A percentile compares a stretch with the other conserved stretches of the same genome.
phyloP scores from a whole-genome alignment of 2,329 filamentous ascomycete species.

The Emergomyces orientalis region DNA sequence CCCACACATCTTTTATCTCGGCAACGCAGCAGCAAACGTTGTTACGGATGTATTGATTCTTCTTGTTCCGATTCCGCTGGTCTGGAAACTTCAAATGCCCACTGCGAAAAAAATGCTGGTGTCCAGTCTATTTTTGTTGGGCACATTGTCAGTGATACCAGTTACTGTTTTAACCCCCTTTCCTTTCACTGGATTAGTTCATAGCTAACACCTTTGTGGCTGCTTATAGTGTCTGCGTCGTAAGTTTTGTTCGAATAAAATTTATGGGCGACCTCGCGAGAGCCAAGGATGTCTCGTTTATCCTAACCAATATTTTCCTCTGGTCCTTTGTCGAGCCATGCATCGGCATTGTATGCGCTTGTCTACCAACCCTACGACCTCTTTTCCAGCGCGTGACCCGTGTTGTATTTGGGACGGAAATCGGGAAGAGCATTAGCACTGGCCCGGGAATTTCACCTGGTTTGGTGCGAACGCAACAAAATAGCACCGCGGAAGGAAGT shows the following conservation, averaged over 20 bases:
- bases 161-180: not conserved
- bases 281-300: slow-evolving; percentile 31
- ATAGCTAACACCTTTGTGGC: not conserved
- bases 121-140: slow-evolving; percentile 29
- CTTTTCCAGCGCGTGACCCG: slow-evolving; percentile 21
- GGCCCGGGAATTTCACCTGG: not conserved
- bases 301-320: slow-evolving; percentile 23
- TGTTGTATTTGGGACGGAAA: not conserved
- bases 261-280: slow-evolving; percentile 34
- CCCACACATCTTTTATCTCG: slow-evolving; percentile 11
- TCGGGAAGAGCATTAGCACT: not conserved
- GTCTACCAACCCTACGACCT: slow-evolving; percentile 27
- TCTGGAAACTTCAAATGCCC: slow-evolving; percentile 25
- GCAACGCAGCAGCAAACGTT: slow-evolving; percentile 12
- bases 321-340: slow-evolving; percentile 29
- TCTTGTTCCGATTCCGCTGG: slow-evolving; percentile 14
- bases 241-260: slow-evolving; percentile 36
- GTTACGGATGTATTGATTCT: slow-evolving; percentile 16
- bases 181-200: not conserved
- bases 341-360: slow-evolving; percentile 29
- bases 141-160: slow-evolving; percentile 26
- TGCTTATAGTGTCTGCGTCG: slow-evolving; percentile 26
- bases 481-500: not conserved
- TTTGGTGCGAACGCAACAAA: not conserved
- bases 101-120: slow-evolving; percentile 29